A percentile compares a stretch with the other conserved stretches of the same genome.
phyloP scores from a whole-genome alignment of 495 filamentous ascomycete species.

The Elaphomyces granulatus region DNA sequence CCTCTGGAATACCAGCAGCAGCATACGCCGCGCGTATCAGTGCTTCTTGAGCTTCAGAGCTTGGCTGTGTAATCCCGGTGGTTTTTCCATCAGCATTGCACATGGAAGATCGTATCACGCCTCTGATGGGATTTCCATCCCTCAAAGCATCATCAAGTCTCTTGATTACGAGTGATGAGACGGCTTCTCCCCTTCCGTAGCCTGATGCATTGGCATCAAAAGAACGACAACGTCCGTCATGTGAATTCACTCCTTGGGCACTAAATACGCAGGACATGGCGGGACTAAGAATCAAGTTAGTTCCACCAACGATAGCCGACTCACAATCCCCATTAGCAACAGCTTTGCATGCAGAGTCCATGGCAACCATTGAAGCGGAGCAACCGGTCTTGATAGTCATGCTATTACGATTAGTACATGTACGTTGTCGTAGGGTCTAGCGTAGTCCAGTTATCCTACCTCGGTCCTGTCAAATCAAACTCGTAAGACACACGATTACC shows the following conservation, averaged over 20 bases:
- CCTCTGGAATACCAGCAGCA: constrained; percentile 15
- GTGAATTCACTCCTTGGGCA: constrained; percentile 11
- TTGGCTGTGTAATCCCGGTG: constrained; percentile 15
- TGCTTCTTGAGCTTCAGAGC: constrained; percentile 13
- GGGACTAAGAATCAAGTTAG: constrained; percentile 20
- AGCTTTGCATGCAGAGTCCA: constrained; percentile 17
- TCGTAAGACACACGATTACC: background rate
- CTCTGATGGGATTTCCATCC: constrained; percentile 44
- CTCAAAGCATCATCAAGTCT: constrained; percentile 38
- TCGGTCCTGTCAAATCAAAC: background rate
- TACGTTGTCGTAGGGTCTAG: background rate
- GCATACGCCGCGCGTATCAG: constrained; percentile 23
- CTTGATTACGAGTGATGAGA: constrained; percentile 46
- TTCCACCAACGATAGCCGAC: constrained; percentile 35
- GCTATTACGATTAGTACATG: constrained; percentile 3
- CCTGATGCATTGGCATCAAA: constrained; percentile 30
- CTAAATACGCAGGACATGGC: constrained; percentile 7
- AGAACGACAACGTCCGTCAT: constrained; percentile 20
- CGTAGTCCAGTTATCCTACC: background rate
- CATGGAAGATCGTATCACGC: constrained; percentile 36
- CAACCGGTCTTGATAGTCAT: constrained; percentile 21
- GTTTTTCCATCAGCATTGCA: constrained; percentile 21
- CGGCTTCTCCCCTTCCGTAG: constrained; percentile 43
- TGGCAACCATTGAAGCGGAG: constrained; percentile 14
- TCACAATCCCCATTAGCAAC: constrained; percentile 11